These are phyloP conservation scores for Gossypium mustelinum DNA, from an alignment of 345 rosid genomes.

Conservation along the genomic window DNA sequence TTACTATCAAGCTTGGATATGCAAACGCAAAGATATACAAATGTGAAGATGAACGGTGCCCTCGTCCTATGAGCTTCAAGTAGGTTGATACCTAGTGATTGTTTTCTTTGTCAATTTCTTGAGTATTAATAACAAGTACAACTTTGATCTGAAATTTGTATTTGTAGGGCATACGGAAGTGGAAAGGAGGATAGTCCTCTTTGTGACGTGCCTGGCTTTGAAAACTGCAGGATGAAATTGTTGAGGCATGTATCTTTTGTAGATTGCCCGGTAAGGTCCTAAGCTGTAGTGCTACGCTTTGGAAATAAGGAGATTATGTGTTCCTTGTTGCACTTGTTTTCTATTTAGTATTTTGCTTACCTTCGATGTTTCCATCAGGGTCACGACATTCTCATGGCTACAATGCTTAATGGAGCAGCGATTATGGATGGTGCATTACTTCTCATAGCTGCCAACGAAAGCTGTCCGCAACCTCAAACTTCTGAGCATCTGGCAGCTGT, in stretches of 20 bases:
- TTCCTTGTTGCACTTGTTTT: neutral
- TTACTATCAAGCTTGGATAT: constrained; percentile 99
- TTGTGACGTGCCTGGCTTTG: constrained; percentile 90
- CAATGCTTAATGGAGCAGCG: constrained; percentile 99
- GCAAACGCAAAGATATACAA: constrained; percentile 98
- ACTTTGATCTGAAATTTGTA: neutral
- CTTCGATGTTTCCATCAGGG: constrained; percentile 43
- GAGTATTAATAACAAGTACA: neutral
- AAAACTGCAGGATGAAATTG: constrained; percentile 74
- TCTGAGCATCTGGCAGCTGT: constrained; percentile 98
- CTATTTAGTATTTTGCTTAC: neutral
- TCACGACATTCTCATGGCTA: constrained; percentile 99
- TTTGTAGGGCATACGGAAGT: constrained; percentile 83
- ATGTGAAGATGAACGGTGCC: constrained; percentile 89
- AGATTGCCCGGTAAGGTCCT: constrained; percentile 79
- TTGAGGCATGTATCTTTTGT: constrained; percentile 96
- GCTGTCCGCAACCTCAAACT: constrained; percentile 98
- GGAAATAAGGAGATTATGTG: neutral
- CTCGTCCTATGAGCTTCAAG: constrained; percentile 95
- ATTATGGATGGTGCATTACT: constrained; percentile 99
- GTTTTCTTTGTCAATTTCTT: neutral
- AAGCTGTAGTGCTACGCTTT: neutral
- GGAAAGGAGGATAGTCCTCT: constrained; percentile 92
- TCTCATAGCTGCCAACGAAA: constrained; percentile 93
- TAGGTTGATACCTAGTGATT: constrained; percentile 29